These are phyloP conservation scores for Astragalus membranaceus DNA, from an alignment of 306 rosid genomes.

Conservation along the genomic window DNA sequence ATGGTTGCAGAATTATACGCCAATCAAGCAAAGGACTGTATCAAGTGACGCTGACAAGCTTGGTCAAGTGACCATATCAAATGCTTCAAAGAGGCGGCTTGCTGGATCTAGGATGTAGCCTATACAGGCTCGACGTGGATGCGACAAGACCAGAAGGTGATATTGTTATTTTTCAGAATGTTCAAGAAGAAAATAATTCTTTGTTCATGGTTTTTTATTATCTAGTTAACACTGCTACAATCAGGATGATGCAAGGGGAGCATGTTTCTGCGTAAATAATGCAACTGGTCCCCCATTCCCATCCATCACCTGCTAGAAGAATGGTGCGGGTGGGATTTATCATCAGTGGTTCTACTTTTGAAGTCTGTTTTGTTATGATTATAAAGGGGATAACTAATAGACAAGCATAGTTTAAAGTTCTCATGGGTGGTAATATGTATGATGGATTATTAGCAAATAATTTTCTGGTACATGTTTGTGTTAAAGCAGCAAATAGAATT, in stretches of 20 bases:
- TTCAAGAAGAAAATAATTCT: background rate
- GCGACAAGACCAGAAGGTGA: conserved; percentile 6
- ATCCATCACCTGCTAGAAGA: conserved; percentile 10
- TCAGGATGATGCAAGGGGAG: conserved; percentile 8
- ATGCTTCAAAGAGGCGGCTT: conserved; percentile 72
- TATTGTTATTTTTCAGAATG: background rate
- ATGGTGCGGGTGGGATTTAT: background rate
- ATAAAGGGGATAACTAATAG: background rate
- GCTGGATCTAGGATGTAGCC: conserved; percentile 55
- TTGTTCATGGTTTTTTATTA: background rate
- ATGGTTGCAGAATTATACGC: conserved; percentile 69
- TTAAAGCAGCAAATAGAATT: background rate
- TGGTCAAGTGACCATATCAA: conserved; percentile 65
- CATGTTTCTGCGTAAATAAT: conserved; percentile 4
- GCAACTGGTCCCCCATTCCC: background rate
- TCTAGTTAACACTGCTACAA: background rate
- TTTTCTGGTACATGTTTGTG: background rate
- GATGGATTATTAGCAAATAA: background rate
- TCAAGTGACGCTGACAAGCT: conserved; percentile 52
- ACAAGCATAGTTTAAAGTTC: background rate
- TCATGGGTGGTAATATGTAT: background rate
- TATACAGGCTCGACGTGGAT: conserved; percentile 12
- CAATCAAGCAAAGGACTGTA: conserved; percentile 43
- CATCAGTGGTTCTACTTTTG: background rate
- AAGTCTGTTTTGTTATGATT: background rate